phyloP scores from a whole-genome alignment of 805 yeast species.

The Pichia phayaonensis region DNA sequence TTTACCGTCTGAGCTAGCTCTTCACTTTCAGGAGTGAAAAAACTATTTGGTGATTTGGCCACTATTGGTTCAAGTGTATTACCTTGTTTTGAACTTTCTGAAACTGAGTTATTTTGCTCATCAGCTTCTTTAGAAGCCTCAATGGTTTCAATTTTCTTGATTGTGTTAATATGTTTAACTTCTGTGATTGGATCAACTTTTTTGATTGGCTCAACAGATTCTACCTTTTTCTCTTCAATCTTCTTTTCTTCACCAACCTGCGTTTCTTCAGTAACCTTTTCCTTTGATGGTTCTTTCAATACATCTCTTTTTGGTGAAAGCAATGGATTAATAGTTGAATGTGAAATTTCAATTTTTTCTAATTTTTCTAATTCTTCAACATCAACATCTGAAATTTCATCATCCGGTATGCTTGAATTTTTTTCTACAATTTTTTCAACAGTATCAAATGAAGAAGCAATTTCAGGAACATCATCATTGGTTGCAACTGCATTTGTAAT shows the following conservation, averaged over 20 bases:
- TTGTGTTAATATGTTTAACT: background rate
- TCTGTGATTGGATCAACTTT: background rate
- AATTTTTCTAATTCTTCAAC: background rate
- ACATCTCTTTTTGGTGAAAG: background rate
- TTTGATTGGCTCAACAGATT: background rate
- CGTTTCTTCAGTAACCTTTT: background rate
- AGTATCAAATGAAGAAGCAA: background rate
- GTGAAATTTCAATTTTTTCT: background rate
- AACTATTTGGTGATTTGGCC: background rate
- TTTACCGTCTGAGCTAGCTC: background rate
- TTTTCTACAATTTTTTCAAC: background rate
- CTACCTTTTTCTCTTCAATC: background rate
- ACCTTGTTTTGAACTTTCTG: background rate
- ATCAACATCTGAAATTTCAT: background rate
- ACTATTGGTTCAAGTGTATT: background rate
- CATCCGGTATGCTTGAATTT: background rate
- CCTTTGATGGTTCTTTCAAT: background rate
- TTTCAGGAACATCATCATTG: background rate
- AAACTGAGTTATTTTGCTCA: background rate
- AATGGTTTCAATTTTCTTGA: background rate
- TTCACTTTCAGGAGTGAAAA: background rate
- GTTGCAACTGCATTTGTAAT: conserved; percentile 7
- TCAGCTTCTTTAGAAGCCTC: background rate
- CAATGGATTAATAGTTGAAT: background rate
- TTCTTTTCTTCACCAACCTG: too few species aligned